A percentile compares a stretch with the other conserved stretches of the same genome.
Evolutionary conservation across 23 red algal species (phyloP).

Genomic region (Gracilariopsis chorda): DNA sequence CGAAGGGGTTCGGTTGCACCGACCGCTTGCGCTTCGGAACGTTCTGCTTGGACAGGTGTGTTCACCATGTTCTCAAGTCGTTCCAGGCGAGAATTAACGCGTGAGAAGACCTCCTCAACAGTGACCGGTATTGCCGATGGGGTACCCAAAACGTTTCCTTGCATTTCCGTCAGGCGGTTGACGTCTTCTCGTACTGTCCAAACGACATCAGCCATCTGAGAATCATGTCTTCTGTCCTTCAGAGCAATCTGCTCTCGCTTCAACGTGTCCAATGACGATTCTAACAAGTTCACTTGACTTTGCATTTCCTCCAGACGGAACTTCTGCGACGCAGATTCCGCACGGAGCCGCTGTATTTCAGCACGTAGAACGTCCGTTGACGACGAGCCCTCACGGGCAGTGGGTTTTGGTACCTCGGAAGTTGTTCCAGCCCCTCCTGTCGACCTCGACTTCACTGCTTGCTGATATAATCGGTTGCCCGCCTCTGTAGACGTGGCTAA

Average conservation of each 20-base stretch:
- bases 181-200: background rate
- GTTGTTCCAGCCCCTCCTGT: background rate
- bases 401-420: background rate
- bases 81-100: background rate
- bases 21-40: background rate
- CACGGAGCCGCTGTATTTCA: background rate
- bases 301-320: constrained; percentile 5
- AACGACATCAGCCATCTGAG: constrained; percentile 5
- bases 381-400: background rate
- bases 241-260: background rate
- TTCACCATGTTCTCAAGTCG: background rate
- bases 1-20: background rate
- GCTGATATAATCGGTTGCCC: background rate
- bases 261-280: constrained; percentile 6
- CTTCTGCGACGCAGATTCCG: constrained; percentile 10
- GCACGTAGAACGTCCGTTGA: background rate
- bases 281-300: background rate
- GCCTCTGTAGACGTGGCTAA: background rate
- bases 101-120: constrained; percentile 14
- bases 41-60: background rate
- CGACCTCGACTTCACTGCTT: background rate
- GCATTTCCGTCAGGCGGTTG: background rate
- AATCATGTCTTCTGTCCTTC: background rate
- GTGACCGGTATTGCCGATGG: constrained; percentile 1
- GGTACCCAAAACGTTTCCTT: background rate